These are phyloP conservation scores for Leccinum barrowsii DNA, from an alignment of 768 basidiomycete genomes.

Conservation along the genomic window DNA sequence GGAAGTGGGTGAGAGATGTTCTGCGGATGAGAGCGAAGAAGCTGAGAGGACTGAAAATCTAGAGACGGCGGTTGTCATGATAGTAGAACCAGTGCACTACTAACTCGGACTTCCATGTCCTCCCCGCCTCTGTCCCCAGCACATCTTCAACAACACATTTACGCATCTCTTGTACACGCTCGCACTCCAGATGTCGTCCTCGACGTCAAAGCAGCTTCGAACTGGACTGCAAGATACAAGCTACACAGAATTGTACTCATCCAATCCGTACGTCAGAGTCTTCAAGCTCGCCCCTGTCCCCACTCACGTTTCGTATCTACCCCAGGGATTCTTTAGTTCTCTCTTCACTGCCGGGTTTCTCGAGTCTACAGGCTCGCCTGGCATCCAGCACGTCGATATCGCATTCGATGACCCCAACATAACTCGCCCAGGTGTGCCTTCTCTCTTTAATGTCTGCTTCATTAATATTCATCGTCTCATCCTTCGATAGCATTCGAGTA, in stretches of 20 bases:
- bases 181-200: conserved; percentile 78
- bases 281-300: neutral
- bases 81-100: neutral
- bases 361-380: conserved; percentile 45
- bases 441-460: neutral
- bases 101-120: conserved; percentile 28
- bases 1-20: conserved; percentile 50
- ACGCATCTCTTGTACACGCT: conserved; percentile 65
- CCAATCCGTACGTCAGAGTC: conserved; percentile 60
- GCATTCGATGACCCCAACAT: conserved; percentile 85
- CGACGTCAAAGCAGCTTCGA: conserved; percentile 50
- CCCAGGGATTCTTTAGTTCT: conserved; percentile 81
- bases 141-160: conserved; percentile 73
- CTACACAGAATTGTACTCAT: conserved; percentile 86
- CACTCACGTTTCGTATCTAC: conserved; percentile 9
- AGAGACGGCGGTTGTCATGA: conserved; percentile 27
- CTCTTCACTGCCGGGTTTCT: conserved; percentile 80
- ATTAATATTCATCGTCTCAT: neutral
- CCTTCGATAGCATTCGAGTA: conserved; percentile 77
- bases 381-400: conserved; percentile 58
- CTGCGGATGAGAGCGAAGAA: conserved; percentile 40
- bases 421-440: conserved; percentile 69
- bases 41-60: conserved; percentile 45
- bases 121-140: conserved; percentile 44
- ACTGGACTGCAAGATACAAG: conserved; percentile 68